These are phyloP conservation scores for Cardamine occulta DNA, from an alignment of 345 rosid species.

Conservation along the genomic window DNA sequence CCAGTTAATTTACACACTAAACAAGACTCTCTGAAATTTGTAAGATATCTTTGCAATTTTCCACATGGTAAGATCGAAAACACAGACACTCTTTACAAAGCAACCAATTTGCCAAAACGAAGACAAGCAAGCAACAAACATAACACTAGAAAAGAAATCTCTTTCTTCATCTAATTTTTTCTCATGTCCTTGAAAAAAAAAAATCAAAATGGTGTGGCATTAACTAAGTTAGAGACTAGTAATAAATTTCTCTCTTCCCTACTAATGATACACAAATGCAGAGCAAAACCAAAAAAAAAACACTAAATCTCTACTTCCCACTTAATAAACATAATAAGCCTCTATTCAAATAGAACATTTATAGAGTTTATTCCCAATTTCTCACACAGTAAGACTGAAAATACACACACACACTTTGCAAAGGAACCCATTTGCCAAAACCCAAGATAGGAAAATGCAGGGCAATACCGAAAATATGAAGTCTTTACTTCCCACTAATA, in stretches of 20 bases:
- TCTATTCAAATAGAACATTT: neutral
- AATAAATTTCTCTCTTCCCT: neutral
- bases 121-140: constrained; percentile 6
- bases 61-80: neutral
- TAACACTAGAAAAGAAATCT: neutral
- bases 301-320: neutral
- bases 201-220: neutral
- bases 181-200: neutral
- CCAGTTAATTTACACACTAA: too few species aligned
- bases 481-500: too few species aligned
- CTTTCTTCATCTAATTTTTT: neutral
- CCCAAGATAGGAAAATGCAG: neutral
- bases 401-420: neutral
- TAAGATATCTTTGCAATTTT: neutral
- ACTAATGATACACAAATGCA: neutral
- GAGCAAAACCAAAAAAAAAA: neutral
- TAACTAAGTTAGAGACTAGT: neutral
- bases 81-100: neutral
- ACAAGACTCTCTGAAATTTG: too few species aligned
- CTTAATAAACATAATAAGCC: too few species aligned
- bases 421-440: neutral
- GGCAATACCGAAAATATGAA: too few species aligned
- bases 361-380: neutral
- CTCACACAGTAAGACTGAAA: neutral
- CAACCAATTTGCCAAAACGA: neutral